These are phyloP conservation scores for Elaeis guineensis DNA, from an alignment of 176 grass and related monocot genomes.

Conservation along the genomic window DNA sequence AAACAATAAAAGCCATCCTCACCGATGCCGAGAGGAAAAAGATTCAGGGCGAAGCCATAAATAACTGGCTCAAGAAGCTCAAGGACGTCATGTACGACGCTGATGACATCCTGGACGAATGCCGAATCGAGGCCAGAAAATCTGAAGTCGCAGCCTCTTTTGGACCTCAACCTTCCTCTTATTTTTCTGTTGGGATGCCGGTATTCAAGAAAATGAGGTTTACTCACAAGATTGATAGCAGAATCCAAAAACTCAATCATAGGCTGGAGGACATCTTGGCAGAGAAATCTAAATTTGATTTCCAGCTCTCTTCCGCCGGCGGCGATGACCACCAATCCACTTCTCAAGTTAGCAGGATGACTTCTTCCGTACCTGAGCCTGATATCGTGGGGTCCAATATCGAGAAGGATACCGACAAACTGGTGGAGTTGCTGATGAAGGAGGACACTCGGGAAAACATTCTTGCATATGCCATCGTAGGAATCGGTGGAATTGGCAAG, in stretches of 20 bases:
- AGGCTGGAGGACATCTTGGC: too few relatives aligned
- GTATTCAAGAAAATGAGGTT: too few relatives aligned
- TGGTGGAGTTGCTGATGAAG: constrained; percentile 21
- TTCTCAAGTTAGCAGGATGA: too few relatives aligned
- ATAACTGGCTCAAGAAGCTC: constrained; percentile 27
- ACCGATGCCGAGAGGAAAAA: constrained; percentile 32
- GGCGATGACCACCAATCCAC: too few relatives aligned
- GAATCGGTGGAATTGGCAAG: too few relatives aligned
- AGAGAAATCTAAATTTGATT: too few relatives aligned
- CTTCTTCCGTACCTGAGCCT: too few relatives aligned
- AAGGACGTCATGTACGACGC: constrained; percentile 38
- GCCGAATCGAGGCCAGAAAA: constrained; percentile 15
- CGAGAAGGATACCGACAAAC: constrained; percentile 11
- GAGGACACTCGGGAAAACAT: constrained; percentile 12
- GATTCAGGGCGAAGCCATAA: constrained; percentile 7
- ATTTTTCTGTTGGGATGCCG: too few relatives aligned
- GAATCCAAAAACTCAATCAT: too few relatives aligned
- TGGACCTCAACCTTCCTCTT: neutral
- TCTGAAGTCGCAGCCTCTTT: neutral
- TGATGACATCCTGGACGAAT: constrained; percentile 29
- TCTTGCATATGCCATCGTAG: neutral
- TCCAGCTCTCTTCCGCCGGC: too few relatives aligned
- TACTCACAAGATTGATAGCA: too few relatives aligned
- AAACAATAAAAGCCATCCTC: constrained; percentile 5
- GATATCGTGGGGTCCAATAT: constrained; percentile 4